Evolutionary conservation across 495 filamentous ascomycete species (phyloP).

Genomic region (Podospora fimiseda): DNA sequence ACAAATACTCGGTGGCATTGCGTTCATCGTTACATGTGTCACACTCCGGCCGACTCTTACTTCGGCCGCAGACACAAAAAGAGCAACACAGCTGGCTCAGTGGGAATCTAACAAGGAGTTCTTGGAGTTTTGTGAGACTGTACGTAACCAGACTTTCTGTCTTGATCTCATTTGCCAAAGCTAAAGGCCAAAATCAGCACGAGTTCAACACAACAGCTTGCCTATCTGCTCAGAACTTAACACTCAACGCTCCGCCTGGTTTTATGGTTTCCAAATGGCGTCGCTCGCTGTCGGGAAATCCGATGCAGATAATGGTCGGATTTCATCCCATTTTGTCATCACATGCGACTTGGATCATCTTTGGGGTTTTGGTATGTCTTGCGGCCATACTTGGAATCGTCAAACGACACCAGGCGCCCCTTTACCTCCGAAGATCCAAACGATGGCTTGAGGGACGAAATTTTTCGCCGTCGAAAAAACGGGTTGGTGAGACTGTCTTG

Average conservation of each 20-base stretch:
- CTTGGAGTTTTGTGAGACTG: slow-evolving; percentile 9
- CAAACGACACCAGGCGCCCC: not conserved
- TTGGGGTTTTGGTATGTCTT: not conserved
- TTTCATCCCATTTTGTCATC: not conserved
- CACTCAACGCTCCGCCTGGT: slow-evolving; percentile 4
- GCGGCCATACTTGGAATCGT: not conserved
- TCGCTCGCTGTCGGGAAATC: not conserved
- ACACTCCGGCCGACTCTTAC: slow-evolving; percentile 1
- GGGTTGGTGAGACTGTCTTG: not conserved
- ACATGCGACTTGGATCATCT: not conserved
- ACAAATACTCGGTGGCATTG: not conserved
- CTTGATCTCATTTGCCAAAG: not conserved
- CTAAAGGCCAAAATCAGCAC: slow-evolving; percentile 3
- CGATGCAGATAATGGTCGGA: not conserved
- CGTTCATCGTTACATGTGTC: slow-evolving; percentile 5
- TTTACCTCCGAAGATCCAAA: not conserved
- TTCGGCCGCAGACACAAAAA: slow-evolving; percentile 6
- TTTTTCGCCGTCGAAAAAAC: not conserved
- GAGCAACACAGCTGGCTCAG: slow-evolving; percentile 2
- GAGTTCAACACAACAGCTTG: not conserved
- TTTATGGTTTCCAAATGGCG: not conserved
- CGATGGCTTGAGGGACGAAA: too few relatives aligned
- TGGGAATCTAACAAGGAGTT: slow-evolving; percentile 12
- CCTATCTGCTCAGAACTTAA: not conserved
- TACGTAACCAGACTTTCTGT: not conserved